These are phyloP conservation scores for Crepidotus variabilis DNA, from an alignment of 768 basidiomycete species.

Conservation along the genomic window DNA sequence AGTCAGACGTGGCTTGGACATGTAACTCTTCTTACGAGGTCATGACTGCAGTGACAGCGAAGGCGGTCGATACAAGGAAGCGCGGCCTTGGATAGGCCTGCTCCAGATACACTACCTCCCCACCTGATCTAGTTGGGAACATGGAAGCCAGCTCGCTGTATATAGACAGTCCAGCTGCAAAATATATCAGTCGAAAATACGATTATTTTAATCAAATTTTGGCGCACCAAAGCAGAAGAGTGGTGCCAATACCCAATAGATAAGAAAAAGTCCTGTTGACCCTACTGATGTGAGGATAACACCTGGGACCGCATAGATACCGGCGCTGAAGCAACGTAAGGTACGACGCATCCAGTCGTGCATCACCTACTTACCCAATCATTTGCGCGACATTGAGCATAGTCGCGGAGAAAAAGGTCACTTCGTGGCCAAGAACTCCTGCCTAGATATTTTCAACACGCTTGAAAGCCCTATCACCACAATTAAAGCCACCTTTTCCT, in stretches of 20 bases:
- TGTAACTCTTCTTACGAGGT: conserved; percentile 24
- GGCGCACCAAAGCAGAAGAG: conserved; percentile 28
- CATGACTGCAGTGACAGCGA: conserved; percentile 35
- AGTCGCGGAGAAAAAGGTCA: conserved; percentile 29
- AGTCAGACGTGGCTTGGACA: not conserved
- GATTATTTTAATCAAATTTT: not conserved
- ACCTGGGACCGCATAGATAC: conserved; percentile 34
- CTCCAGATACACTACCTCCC: conserved; percentile 46
- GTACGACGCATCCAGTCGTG: not conserved
- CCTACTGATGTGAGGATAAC: conserved; percentile 32
- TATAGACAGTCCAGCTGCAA: conserved; percentile 28
- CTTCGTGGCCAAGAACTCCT: conserved; percentile 27
- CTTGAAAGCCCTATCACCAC: not conserved
- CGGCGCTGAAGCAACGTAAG: conserved; percentile 16
- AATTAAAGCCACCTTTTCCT: conserved; percentile 19
- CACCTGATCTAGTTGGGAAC: conserved; percentile 46
- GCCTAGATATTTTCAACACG: conserved; percentile 10
- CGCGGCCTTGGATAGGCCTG: conserved; percentile 41
- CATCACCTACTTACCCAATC: conserved; percentile 20
- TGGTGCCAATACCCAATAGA: conserved; percentile 29
- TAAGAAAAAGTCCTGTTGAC: conserved; percentile 28
- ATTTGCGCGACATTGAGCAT: conserved; percentile 35
- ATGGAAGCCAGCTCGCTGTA: conserved; percentile 44
- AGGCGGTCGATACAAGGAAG: conserved; percentile 39
- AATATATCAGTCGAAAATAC: not conserved